Base-by-base conservation (phyloP, 1,139 yeast species). In the Zygoascus sp. region DNA sequence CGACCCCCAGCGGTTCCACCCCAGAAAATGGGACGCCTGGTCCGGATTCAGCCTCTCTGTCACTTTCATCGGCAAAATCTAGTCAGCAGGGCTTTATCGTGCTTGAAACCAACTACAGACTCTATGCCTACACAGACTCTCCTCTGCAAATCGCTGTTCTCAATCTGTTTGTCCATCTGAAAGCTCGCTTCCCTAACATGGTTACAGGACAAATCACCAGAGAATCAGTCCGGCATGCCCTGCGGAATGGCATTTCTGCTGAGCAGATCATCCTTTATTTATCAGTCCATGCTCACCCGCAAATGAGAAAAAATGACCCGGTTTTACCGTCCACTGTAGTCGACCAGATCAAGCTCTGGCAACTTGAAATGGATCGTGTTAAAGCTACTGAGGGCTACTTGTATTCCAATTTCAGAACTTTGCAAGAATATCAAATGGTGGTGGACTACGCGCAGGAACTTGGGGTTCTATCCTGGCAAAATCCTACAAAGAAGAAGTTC, bases 291-390 rank as follows among this genome's bases (percentile, higher is more conserved):
- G 96, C 97, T 0, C 97, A 92, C 67, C 87, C 95, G 1, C 96
- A 89, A 63, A 86, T 90, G 95, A 72, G 81, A 50, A 64, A 62
- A 42, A 47, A 57, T 19, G 59, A 56, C 17, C 66, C 67, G 3
- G 73, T 89, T 15, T 68, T 92, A 10, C 98, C 97, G 2, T 96
- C 97, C 0, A 94, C 96, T 0, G 96, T 92, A 7, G 89, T 88
- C 1, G 99, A 92, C 67, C 99, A 92, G 64, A 87, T 92, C 56
- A 83, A 82, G 61, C 73, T 92, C 48, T 92, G 99, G 99, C 98
- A 92, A 68, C 73, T 92, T 53, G 99, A 92, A 62, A 69, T 90
- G 70, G 98, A 92, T 63, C 77, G 99, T 67, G 86, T 92, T 53
- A 83, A 85, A 59, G 80, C 95, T 0, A 86, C 81, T 47, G 89